Conservation (phyloP, 805 yeast genomes). For the Ogataea kodamae region DNA sequence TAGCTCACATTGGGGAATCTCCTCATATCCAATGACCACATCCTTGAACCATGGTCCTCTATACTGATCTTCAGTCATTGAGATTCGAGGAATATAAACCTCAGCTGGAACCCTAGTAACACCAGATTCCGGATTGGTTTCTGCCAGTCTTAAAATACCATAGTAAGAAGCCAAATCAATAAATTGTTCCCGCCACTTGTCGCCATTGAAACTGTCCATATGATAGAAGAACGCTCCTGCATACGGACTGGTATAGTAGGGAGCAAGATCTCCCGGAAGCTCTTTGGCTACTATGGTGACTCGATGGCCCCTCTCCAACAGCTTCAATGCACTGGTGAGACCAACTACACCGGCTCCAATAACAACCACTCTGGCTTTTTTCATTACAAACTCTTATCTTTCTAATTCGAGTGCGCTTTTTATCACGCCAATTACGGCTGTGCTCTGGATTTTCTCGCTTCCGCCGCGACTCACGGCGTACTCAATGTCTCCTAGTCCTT, state of each 20-base stretch:
- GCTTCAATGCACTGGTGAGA: slow-evolving; percentile 46
- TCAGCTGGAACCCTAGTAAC: slow-evolving; percentile 31
- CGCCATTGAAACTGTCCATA: slow-evolving; percentile 35
- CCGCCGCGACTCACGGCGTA: slow-evolving; percentile 92
- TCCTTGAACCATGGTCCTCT: slow-evolving; percentile 39
- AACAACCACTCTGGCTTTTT: slow-evolving; percentile 16
- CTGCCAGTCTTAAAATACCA: slow-evolving; percentile 36
- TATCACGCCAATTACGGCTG: slow-evolving; percentile 85
- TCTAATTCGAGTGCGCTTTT: slow-evolving; percentile 56
- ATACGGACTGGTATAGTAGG: slow-evolving; percentile 42
- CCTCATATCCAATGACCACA: slow-evolving; percentile 34
- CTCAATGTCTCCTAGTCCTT: slow-evolving; percentile 81
- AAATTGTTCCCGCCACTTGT: slow-evolving; percentile 27
- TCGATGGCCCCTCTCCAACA: slow-evolving; percentile 38
- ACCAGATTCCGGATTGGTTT: slow-evolving; percentile 38
- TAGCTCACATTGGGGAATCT: slow-evolving; percentile 30
- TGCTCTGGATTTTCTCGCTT: slow-evolving; percentile 81
- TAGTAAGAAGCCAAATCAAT: slow-evolving; percentile 37
- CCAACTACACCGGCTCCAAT: slow-evolving; percentile 56
- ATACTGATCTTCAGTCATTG: slow-evolving; percentile 28
- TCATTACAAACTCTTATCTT: neutral
- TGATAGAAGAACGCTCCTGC: slow-evolving; percentile 51
- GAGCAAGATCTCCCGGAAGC: slow-evolving; percentile 38
- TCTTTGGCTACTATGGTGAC: slow-evolving; percentile 49
- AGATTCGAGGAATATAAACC: slow-evolving; percentile 29